Base-by-base conservation (phyloP, 1,139 yeast species). In the Yamadazyma dushanensis region DNA sequence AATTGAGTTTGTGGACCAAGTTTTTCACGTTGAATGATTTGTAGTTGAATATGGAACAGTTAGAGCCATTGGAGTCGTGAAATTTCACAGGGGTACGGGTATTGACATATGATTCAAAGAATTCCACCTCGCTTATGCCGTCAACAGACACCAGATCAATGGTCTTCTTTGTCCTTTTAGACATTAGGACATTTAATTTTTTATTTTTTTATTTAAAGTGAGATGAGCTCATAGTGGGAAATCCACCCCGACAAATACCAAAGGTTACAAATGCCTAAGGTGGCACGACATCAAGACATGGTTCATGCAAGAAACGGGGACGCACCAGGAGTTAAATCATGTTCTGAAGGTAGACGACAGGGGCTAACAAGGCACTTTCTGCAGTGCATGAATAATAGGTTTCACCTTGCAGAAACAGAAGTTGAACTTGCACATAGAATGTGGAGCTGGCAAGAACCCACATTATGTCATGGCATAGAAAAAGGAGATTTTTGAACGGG, bases 41-140 rank as follows among this genome's bases (percentile, higher is more conserved):
- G 5, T 63, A 32, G 29, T 61, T 57, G 17, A 65, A 38, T 14
- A 50, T 44, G 0, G 40, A 47, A 2, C 53, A 51, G 16, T 37
- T 37, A 8, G 17, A 22, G 8, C 13, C 27, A 7, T 21, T 19
- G 10, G 49, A 34, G 17, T 57, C 57, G 2, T 40, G 40, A 19
- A 71, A 54, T 38, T 68, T 60, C 20, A 61, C 66, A 2, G 78
- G 78, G 32, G 55, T 63, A 29, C 78, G 47, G 10, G 50, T 43
- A 11, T 43, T 37, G 6, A 73, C 56, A 41, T 53, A 71, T 3
- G 51, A 35, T 8, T 44, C 31, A 36, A 58, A 65, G 41, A 71
- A 68, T 3, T 43, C 16, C 25, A 32, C 19, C 8, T 30, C 34
- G 8, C 21, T 10, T 5, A 38, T 13, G 3, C 21, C 22, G 2